Percentiles rank a stretch among this genome's conserved stretches.
Evolutionary conservation across 2,329 filamentous ascomycete genomes (phyloP).

Genomic region (Ramichloridium luteum): DNA sequence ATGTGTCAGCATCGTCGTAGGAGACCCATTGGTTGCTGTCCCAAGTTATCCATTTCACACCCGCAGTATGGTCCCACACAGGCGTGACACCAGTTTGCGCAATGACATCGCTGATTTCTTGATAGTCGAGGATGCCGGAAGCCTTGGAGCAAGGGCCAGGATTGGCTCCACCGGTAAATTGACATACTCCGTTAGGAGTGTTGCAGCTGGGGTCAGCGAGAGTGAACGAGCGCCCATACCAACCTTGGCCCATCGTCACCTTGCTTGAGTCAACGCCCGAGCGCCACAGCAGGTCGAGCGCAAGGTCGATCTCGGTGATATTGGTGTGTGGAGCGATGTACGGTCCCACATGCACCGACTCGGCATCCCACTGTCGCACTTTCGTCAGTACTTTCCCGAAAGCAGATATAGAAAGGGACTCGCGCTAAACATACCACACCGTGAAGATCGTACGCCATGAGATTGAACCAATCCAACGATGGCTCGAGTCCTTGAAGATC

Average conservation of each 20-base stretch:
- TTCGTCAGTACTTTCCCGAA: too few species aligned
- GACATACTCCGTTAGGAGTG: conserved; percentile 10
- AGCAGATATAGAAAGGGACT: conserved; percentile 5
- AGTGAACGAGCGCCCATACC: conserved; percentile 33
- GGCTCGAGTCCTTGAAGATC: conserved; percentile 4
- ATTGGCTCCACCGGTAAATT: conserved; percentile 9
- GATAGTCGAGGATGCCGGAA: conserved; percentile 24
- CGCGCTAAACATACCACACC: background rate
- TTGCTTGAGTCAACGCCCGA: conserved; percentile 31
- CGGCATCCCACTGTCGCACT: too few species aligned
- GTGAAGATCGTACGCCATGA: conserved; percentile 6
- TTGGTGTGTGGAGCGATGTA: conserved; percentile 38
- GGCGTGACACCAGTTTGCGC: background rate
- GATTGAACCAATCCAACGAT: conserved; percentile 11
- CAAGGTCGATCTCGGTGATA: conserved; percentile 34
- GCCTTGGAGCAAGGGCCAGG: conserved; percentile 21
- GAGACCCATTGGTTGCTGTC: conserved; percentile 32
- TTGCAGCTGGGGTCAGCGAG: conserved; percentile 14
- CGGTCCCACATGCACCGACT: too few species aligned
- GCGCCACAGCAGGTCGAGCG: conserved; percentile 37
- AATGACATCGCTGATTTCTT: conserved; percentile 28
- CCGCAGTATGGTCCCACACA: conserved; percentile 3
- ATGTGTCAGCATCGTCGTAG: conserved; percentile 26
- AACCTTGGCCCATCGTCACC: conserved; percentile 34
- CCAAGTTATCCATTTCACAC: conserved; percentile 25